Percentiles rank a stretch among this genome's conserved stretches.
Conservation (phyloP, 1,284 basidiomycete species). For the Cutaneotrichosporon mucoides region DNA sequence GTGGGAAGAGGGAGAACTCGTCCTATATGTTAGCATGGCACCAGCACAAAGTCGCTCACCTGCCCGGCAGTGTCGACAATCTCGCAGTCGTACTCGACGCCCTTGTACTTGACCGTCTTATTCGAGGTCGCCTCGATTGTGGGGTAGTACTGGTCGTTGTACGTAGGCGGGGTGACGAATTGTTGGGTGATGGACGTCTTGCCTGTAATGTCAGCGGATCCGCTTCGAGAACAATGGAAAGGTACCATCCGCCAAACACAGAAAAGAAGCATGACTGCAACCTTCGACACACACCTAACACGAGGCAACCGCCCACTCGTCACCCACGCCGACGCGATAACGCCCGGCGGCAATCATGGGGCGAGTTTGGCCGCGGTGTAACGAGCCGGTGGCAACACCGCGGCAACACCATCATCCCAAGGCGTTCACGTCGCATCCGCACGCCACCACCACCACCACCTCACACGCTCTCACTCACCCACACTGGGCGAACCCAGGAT, state of each 20-base stretch:
- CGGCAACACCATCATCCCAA: too few relatives aligned
- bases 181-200: constrained; percentile 74
- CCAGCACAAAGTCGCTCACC: constrained; percentile 32
- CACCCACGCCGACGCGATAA: too few relatives aligned
- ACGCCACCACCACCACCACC: background rate
- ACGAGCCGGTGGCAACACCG: background rate
- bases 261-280: background rate
- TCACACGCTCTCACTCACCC: constrained; percentile 55
- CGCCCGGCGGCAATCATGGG: too few relatives aligned
- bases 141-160: constrained; percentile 82
- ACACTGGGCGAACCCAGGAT: constrained; percentile 75
- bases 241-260: background rate
- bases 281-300: background rate
- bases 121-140: constrained; percentile 88
- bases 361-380: too few relatives aligned
- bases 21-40: constrained; percentile 56
- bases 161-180: constrained; percentile 63
- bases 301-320: too few relatives aligned
- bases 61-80: constrained; percentile 98
- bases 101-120: constrained; percentile 79
- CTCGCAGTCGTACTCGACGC: constrained; percentile 85
- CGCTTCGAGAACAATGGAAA: background rate
- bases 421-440: background rate
- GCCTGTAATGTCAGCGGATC: constrained; percentile 51
- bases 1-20: constrained; percentile 76